Percentiles rank a stretch among this genome's conserved stretches.
Evolutionary conservation across 1,284 basidiomycete species (phyloP).

Genomic region (Leccinum fuscescens): DNA sequence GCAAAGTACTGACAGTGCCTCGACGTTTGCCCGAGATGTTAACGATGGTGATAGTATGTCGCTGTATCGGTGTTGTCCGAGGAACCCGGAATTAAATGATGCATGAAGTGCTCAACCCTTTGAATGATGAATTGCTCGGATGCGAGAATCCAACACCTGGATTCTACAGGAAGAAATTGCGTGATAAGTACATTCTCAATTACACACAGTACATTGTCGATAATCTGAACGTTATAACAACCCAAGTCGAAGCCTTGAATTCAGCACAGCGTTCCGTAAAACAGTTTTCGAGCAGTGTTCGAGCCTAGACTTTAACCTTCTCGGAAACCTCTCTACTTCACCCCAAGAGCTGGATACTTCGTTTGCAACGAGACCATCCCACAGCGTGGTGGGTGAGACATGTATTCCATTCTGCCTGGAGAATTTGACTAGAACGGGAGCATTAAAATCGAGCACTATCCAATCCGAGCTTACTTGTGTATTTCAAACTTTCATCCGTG

Average conservation of each 20-base stretch:
- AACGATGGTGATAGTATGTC: background rate
- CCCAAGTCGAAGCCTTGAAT: background rate
- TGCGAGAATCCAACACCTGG: too few species aligned
- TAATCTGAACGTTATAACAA: background rate
- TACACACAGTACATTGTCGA: background rate
- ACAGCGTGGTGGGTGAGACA: too few species aligned
- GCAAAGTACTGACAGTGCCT: background rate
- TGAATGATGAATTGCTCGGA: too few species aligned
- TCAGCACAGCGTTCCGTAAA: too few species aligned
- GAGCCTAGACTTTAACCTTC: conserved; percentile 48
- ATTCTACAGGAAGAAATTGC: too few species aligned
- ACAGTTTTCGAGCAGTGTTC: background rate
- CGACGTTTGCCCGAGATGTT: background rate
- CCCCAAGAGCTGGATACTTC: conserved; percentile 60
- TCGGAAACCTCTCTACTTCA: conserved; percentile 76
- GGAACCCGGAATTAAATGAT: too few species aligned
- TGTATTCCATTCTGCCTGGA: too few species aligned
- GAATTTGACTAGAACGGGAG: conserved; percentile 55
- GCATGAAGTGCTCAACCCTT: too few species aligned
- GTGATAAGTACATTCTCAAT: background rate
- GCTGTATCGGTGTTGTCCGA: too few species aligned
- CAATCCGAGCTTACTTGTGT: conserved; percentile 57
- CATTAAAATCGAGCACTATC: background rate
- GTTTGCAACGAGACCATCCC: too few species aligned
- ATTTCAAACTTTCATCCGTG: conserved; percentile 78